Percentiles rank a stretch among this genome's conserved stretches.
Conservation (phyloP, 192 early-diverging fungal species). For the Umbelopsis isabellina region DNA sequence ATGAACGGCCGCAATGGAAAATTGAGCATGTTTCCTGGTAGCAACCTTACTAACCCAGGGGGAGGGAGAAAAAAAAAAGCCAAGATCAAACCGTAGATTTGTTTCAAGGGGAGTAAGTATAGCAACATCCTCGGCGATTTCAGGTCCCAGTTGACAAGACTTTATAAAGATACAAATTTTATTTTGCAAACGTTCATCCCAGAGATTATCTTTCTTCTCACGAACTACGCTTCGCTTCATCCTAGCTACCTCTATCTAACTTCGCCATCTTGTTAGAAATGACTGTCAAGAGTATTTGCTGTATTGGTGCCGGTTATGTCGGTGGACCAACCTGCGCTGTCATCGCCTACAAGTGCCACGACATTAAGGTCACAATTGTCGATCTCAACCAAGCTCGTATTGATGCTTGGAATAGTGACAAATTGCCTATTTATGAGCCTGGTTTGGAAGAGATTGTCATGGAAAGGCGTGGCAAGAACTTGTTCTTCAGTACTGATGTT, state of each 20-base stretch:
- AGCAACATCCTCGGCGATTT: slow-evolving; percentile 1
- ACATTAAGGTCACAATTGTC: slow-evolving; percentile 88
- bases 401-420: slow-evolving; percentile 84
- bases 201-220: not conserved
- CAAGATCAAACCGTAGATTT: not conserved
- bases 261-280: not conserved
- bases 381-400: slow-evolving; percentile 82
- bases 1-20: not conserved
- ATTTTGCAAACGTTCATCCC: no score
- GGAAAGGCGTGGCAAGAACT: slow-evolving; percentile 72
- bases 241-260: not conserved
- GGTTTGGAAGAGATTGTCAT: slow-evolving; percentile 87
- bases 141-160: not conserved
- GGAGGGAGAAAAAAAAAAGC: not conserved
- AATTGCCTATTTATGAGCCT: slow-evolving; percentile 90
- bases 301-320: slow-evolving; percentile 96
- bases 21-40: not conserved
- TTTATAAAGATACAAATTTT: not conserved
- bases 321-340: slow-evolving; percentile 93
- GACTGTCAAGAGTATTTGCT: slow-evolving; percentile 75
- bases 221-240: not conserved
- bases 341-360: slow-evolving; percentile 88
- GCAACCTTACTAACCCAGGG: not conserved
- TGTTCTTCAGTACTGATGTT: slow-evolving; percentile 87
- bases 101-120: not conserved